phyloP scores from a whole-genome alignment of 2,329 filamentous ascomycete genomes.

The Talaromyces sp. region DNA sequence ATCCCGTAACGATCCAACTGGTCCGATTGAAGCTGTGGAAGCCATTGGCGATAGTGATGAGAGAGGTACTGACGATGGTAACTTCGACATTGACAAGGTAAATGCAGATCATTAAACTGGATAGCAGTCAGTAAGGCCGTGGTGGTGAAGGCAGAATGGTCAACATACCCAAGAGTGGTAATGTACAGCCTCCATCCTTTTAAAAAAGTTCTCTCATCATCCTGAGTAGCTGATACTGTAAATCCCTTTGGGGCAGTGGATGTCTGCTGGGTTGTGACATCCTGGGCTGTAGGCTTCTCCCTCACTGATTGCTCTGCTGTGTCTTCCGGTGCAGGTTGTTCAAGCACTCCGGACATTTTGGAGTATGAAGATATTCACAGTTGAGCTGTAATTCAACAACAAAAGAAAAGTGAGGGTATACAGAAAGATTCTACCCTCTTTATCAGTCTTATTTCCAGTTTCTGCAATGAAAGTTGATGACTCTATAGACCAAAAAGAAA shows the following conservation, averaged over 20 bases:
- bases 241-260: background rate
- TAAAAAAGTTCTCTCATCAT: background rate
- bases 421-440: no score
- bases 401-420: no score
- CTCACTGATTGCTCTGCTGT: no score
- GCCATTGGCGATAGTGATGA: constrained; percentile 31
- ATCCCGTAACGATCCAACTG: constrained; percentile 35
- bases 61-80: constrained; percentile 33
- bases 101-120: background rate
- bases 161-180: background rate
- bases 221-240: background rate
- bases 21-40: constrained; percentile 29
- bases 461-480: no score
- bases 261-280: background rate
- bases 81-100: constrained; percentile 32
- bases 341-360: no score
- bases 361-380: no score
- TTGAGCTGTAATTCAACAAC: no score
- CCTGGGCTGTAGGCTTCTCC: no score
- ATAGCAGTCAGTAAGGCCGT: background rate
- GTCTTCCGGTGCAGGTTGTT: no score
- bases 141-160: background rate
- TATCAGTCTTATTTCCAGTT: no score
- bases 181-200: constrained; percentile 2
- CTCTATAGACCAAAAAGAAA: no score